Conservation (phyloP, 495 filamentous ascomycete species). For the Astrocystis sublimbata region DNA sequence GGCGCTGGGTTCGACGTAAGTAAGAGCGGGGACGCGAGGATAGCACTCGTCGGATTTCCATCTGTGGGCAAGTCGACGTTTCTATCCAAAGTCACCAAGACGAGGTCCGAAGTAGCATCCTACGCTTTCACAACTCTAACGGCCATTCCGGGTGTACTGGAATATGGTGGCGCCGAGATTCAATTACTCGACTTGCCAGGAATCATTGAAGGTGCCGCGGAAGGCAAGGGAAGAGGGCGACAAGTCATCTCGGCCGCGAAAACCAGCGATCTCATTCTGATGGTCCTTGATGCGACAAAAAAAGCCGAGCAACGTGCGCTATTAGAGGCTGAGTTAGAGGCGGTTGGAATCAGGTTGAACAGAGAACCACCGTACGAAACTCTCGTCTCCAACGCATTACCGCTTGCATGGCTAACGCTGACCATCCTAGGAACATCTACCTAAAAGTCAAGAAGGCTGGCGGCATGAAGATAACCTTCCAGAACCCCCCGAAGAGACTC, state of each 20-base stretch:
- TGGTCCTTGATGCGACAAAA: slow-evolving; percentile 97
- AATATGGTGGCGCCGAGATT: slow-evolving; percentile 98
- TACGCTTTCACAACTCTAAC: slow-evolving; percentile 99
- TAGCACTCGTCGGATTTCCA: slow-evolving; percentile 95
- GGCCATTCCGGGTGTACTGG: slow-evolving; percentile 94
- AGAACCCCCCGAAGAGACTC: slow-evolving; percentile 79
- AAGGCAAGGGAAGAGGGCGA: slow-evolving; percentile 93
- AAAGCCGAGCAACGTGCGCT: slow-evolving; percentile 89
- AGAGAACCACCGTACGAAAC: slow-evolving; percentile 74
- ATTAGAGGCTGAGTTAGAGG: slow-evolving; percentile 90
- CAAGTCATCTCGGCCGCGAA: slow-evolving; percentile 99
- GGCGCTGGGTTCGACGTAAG: slow-evolving; percentile 90
- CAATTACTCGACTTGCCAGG: slow-evolving; percentile 97
- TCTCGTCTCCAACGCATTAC: background rate
- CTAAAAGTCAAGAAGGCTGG: slow-evolving; percentile 97
- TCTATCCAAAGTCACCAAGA: slow-evolving; percentile 98
- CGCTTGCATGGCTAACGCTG: slow-evolving; percentile 15
- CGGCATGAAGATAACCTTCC: slow-evolving; percentile 98
- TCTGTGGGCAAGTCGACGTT: slow-evolving; percentile 99
- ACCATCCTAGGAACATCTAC: slow-evolving; percentile 79
- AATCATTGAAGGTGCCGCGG: slow-evolving; percentile 96
- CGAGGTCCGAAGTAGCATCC: slow-evolving; percentile 91
- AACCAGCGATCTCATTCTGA: slow-evolving; percentile 95
- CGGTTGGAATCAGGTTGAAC: slow-evolving; percentile 94
- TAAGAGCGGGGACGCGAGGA: slow-evolving; percentile 95